Base-by-base conservation (phyloP, 495 filamentous ascomycete species). In the Neurospora sp. region DNA sequence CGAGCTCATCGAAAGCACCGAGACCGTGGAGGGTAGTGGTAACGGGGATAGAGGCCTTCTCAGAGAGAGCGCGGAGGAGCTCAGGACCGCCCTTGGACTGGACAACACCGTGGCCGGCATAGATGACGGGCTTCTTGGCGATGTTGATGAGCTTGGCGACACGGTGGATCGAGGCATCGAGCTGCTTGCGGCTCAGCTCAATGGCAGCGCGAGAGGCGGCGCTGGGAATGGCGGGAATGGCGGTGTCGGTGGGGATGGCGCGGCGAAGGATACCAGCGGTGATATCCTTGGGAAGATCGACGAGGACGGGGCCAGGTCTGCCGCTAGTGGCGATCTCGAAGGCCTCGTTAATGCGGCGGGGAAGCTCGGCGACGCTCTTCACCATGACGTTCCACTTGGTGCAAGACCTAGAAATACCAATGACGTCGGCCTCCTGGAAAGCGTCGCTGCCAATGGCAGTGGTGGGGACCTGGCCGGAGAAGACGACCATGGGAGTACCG, bases 311-410 rank as follows among this genome's bases (percentile, higher is more conserved):
- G 41, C 91, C 91, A 9, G 91, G 91, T 38, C 91, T 84, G 40
- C 91, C 91, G 71, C 88, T 89, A 41, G 90, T 93, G 22, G 91
- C 91, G 77, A 94, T 94, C 81, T 94, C 91, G 78, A 94, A 94
- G n/a, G 91, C 91, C 80, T 94, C 91, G 77, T 93, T 93, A 76
- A 94, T 94, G 61, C 91, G 84, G 59, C 89, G 84, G n/a, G 91
- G 91, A 59, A 94, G 81, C 79, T 94, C 91, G 41, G 91, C 91
- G 69, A 92, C 85, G 77, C 88, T 89, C 87, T 92, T 93, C 68
- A 93, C 88, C 91, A 94, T 92, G 41, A 93, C 91, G 74, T 94
- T 94, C 91, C 91, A 94, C 84, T 94, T 94, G 69, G 91, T 94
- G 82, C 91, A 94, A 38, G 91, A 85, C 75, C 91, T 84, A 61